Evolutionary conservation across 306 rosid species (phyloP).

Genomic region (Fragaria iinumae): DNA sequence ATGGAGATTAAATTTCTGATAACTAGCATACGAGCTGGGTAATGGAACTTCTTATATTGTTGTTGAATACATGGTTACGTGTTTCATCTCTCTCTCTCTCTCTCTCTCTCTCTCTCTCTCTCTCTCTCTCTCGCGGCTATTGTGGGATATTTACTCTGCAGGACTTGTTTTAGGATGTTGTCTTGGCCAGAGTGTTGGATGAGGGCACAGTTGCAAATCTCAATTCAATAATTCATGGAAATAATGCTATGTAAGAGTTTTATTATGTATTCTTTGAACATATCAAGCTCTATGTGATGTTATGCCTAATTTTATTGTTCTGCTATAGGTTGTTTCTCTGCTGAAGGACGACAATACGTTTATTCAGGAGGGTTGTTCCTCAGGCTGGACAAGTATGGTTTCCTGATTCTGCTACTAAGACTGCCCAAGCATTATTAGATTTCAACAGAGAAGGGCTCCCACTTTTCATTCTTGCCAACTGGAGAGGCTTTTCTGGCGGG

Average conservation of each 20-base stretch:
- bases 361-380: conserved; percentile 95
- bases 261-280: conserved; percentile 10
- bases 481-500: conserved; percentile 99
- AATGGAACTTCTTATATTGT: too few relatives aligned
- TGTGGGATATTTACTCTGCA: conserved; percentile 32
- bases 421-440: conserved; percentile 91
- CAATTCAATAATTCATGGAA: conserved; percentile 80
- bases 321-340: conserved; percentile 74
- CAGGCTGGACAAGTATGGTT: conserved; percentile 99
- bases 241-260: conserved; percentile 76
- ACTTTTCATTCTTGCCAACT: conserved; percentile 90
- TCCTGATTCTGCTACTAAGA: conserved; percentile 92
- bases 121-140: neutral
- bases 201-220: conserved; percentile 80
- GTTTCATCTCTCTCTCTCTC: neutral
- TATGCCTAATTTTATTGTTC: conserved; percentile 27
- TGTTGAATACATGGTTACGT: neutral
- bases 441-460: conserved; percentile 97
- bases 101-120: neutral
- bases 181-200: conserved; percentile 84
- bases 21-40: too few relatives aligned
- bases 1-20: too few relatives aligned
- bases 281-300: conserved; percentile 10
- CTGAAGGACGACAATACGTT: conserved; percentile 82
- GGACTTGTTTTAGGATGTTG: conserved; percentile 69